phyloP scores from a whole-genome alignment of 306 rosid species.

The Rubus idaeus region DNA sequence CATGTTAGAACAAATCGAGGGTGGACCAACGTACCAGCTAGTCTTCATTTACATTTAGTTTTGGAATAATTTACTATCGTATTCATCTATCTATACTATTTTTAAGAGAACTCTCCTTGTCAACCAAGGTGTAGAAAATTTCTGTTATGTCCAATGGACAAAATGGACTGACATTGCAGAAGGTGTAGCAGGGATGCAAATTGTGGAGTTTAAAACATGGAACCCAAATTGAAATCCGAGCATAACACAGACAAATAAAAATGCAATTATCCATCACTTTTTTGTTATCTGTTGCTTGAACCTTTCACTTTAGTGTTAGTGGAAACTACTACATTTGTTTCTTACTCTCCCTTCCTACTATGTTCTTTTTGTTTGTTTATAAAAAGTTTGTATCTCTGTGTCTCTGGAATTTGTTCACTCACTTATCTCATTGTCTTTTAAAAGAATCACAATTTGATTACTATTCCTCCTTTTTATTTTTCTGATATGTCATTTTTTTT shows the following conservation, averaged over 20 bases:
- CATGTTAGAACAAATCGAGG: background rate
- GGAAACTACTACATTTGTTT: background rate
- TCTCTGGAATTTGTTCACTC: background rate
- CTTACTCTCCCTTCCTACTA: background rate
- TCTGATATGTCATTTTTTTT: conserved; percentile 1
- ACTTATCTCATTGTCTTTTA: background rate
- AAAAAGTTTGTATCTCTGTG: background rate
- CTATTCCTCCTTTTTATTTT: background rate
- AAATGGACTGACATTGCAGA: background rate
- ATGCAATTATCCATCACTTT: background rate
- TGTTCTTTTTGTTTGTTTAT: background rate
- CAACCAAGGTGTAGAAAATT: background rate
- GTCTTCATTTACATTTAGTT: background rate
- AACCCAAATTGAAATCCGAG: background rate
- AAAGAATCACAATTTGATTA: background rate
- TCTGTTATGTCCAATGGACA: background rate
- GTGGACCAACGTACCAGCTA: background rate
- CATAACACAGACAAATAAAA: background rate
- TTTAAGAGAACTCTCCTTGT: background rate
- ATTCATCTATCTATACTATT: background rate
- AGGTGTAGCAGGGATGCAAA: background rate
- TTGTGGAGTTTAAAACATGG: background rate
- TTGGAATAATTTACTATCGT: background rate
- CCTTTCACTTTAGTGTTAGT: background rate
- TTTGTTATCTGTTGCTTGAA: background rate